Conservation (phyloP, 2,329 filamentous ascomycete species). For the Monilinia fructicola region DNA sequence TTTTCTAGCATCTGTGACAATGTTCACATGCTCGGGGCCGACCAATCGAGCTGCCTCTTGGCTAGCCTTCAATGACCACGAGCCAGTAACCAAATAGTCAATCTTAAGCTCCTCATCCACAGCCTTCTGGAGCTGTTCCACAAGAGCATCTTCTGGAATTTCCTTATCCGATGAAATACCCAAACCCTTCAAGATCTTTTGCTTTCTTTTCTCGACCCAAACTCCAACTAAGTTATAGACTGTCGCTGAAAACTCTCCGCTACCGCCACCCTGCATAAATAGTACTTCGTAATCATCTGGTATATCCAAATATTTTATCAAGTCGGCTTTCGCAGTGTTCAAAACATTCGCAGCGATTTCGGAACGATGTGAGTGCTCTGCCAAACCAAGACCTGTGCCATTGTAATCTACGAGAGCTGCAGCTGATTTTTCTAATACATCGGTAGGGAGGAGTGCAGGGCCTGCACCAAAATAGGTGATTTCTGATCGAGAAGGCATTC, state of each 20-base stretch:
- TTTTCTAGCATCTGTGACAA: conserved; percentile 67
- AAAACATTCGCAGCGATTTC: conserved; percentile 76
- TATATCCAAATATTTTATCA: conserved; percentile 74
- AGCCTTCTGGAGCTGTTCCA: conserved; percentile 60
- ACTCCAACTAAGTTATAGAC: conserved; percentile 81
- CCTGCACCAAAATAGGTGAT: conserved; percentile 89
- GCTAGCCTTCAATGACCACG: conserved; percentile 86
- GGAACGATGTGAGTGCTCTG: conserved; percentile 88
- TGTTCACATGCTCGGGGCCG: conserved; percentile 76
- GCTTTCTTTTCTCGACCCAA: conserved; percentile 73
- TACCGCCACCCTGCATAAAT: conserved; percentile 85
- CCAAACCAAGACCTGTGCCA: conserved; percentile 77
- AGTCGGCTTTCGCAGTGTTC: conserved; percentile 71
- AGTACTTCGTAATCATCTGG: conserved; percentile 84
- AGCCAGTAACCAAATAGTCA: conserved; percentile 86
- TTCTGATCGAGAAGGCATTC: conserved; percentile 41
- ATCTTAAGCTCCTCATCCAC: conserved; percentile 71
- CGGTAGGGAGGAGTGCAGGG: conserved; percentile 80
- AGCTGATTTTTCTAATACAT: conserved; percentile 75
- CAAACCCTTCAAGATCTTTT: conserved; percentile 57
- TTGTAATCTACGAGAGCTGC: conserved; percentile 79
- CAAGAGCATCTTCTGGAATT: conserved; percentile 53
- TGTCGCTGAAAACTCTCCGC: conserved; percentile 78
- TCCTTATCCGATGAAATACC: conserved; percentile 48
- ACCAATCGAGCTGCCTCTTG: conserved; percentile 79